These are phyloP conservation scores for Verticillium isaacii DNA, from an alignment of 2,329 filamentous ascomycete genomes.

Conservation along the genomic window DNA sequence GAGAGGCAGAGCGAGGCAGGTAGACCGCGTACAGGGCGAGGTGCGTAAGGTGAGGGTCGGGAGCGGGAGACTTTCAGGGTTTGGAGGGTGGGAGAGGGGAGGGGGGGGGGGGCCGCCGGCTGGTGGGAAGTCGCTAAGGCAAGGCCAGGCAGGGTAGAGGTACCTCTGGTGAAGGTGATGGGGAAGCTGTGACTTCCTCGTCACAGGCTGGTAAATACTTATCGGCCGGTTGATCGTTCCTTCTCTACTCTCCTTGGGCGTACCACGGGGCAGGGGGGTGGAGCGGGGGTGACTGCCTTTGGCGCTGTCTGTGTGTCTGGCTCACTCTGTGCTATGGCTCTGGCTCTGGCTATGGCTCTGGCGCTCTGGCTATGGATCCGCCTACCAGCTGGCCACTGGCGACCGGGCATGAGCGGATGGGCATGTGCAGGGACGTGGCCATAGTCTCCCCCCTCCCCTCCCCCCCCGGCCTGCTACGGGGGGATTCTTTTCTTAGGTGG, in stretches of 20 bases:
- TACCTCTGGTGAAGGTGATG: not conserved
- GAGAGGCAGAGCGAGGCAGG: conserved; percentile 2
- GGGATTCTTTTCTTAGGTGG: not conserved
- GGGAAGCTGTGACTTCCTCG: not conserved
- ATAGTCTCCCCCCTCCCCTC: not conserved
- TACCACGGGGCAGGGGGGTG: not conserved
- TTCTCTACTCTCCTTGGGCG: not conserved
- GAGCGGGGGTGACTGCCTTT: not conserved
- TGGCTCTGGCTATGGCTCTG: not conserved
- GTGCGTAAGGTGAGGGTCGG: conserved; percentile 8
- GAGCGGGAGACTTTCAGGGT: conserved; percentile 8
- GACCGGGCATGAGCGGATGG: not conserved
- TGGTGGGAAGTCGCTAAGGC: not conserved
- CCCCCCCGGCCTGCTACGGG: not conserved
- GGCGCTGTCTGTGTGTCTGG: not conserved
- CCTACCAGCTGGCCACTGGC: not conserved
- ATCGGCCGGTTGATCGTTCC: not conserved
- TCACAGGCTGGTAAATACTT: not conserved
- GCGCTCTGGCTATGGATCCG: no score
- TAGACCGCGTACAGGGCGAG: conserved; percentile 3
- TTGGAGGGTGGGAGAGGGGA: conserved; percentile 11
- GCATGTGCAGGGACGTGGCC: not conserved
- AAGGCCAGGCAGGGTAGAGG: not conserved
- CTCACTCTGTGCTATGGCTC: not conserved
- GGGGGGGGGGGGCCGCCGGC: not conserved